Percentiles rank a stretch among this genome's conserved stretches.
Conservation (phyloP, 805 yeast genomes). For the Pichia exigua region DNA sequence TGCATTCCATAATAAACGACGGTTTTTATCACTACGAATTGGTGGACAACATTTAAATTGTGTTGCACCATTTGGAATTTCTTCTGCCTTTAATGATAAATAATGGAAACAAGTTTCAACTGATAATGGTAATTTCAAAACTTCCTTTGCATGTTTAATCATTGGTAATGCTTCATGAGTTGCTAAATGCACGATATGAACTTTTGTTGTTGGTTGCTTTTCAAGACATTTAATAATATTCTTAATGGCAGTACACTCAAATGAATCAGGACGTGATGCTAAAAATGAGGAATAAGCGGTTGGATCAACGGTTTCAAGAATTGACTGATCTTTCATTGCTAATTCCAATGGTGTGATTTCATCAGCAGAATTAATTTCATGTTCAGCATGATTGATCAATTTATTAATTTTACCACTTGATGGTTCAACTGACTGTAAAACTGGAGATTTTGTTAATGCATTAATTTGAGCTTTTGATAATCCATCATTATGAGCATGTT, state of each 20-base stretch:
- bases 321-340: constrained; percentile 15
- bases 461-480: constrained; percentile 44
- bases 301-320: constrained; percentile 46
- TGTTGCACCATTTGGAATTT: constrained; percentile 68
- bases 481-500: constrained; percentile 1
- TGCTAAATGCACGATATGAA: constrained; percentile 89
- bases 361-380: constrained; percentile 20
- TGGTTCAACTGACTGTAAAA: constrained; percentile 54
- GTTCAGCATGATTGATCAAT: constrained; percentile 23
- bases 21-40: constrained; percentile 67
- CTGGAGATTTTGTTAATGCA: constrained; percentile 49
- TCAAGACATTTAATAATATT: constrained; percentile 59
- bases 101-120: constrained; percentile 97
- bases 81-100: constrained; percentile 68
- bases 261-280: constrained; percentile 81
- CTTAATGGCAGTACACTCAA: constrained; percentile 78
- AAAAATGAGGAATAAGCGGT: constrained; percentile 63
- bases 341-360: constrained; percentile 21
- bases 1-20: constrained; percentile 72
- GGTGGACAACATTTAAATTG: constrained; percentile 95
- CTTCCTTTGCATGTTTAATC: constrained; percentile 51
- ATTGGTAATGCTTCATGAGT: constrained; percentile 77
- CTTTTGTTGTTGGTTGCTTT: constrained; percentile 49
- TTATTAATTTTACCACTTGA: constrained; percentile 38
- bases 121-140: constrained; percentile 50